These are phyloP conservation scores for Trametes versicolor DNA, from an alignment of 1,284 basidiomycete genomes.

Conservation along the genomic window DNA sequence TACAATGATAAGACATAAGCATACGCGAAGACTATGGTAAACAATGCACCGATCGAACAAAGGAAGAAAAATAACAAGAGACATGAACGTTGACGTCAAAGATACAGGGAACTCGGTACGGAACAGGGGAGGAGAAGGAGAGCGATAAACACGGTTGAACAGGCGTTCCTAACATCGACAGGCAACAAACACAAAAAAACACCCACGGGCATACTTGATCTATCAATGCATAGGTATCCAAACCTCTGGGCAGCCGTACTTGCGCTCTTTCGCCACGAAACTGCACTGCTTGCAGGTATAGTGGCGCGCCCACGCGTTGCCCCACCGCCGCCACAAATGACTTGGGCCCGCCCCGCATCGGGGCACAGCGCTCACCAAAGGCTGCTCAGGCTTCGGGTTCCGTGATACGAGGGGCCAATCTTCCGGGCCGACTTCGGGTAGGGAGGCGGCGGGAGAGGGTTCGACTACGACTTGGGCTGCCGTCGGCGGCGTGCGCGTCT, in stretches of 20 bases:
- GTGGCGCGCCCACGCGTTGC: slow-evolving; percentile 17
- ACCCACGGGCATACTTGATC: neutral
- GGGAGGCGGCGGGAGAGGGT: neutral
- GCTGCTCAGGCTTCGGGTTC: slow-evolving; percentile 28
- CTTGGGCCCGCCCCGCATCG: neutral
- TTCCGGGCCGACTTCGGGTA: neutral
- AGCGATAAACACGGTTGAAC: too few relatives aligned
- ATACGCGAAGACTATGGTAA: too few relatives aligned
- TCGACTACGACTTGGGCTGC: neutral
- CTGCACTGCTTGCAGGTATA: slow-evolving; percentile 29
- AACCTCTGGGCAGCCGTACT: slow-evolving; percentile 14
- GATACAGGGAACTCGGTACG: too few relatives aligned
- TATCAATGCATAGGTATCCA: slow-evolving; percentile 16
- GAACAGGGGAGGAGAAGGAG: too few relatives aligned
- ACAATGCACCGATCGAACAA: too few relatives aligned
- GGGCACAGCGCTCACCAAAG: slow-evolving; percentile 21
- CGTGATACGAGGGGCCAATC: slow-evolving; percentile 16
- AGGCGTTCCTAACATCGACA: neutral
- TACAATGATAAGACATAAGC: too few relatives aligned
- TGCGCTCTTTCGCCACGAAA: slow-evolving; percentile 27
- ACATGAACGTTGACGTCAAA: too few relatives aligned
- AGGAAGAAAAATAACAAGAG: too few relatives aligned
- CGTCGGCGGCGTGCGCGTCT: neutral
- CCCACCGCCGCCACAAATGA: slow-evolving; percentile 31
- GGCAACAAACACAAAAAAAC: too few relatives aligned